Evolutionary conservation across 805 yeast genomes (phyloP).

Genomic region (Kuraishia ogatae): DNA sequence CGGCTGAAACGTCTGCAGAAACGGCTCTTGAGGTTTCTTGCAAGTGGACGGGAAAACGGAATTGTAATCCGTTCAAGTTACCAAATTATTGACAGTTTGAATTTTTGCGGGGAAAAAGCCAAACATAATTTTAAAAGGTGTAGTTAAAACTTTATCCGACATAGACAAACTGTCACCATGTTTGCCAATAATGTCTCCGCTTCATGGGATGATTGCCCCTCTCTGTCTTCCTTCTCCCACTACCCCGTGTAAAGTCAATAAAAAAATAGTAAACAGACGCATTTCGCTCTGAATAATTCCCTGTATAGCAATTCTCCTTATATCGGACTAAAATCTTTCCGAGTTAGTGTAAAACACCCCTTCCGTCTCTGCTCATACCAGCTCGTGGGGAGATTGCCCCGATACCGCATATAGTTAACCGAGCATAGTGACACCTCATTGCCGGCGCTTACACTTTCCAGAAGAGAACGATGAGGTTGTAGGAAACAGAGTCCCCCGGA

Average conservation of each 20-base stretch:
- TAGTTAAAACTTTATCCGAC: too few relatives aligned
- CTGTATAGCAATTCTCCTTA: not conserved
- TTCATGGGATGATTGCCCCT: not conserved
- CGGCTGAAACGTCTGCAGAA: not conserved
- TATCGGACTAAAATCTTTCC: not conserved
- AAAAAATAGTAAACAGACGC: not conserved
- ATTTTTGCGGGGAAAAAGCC: not conserved
- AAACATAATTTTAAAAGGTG: too few relatives aligned
- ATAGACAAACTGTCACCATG: too few relatives aligned
- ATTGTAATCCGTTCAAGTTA: not conserved
- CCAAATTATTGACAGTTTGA: not conserved
- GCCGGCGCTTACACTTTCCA: not conserved
- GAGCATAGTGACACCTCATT: not conserved
- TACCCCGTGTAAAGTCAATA: not conserved
- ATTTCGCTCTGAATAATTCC: not conserved
- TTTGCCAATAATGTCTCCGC: not conserved
- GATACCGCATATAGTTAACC: not conserved
- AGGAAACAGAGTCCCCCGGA: not conserved
- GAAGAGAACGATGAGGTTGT: not conserved
- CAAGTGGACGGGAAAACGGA: not conserved
- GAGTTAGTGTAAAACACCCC: not conserved
- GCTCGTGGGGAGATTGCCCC: not conserved
- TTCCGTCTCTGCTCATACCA: not conserved
- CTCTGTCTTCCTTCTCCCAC: not conserved
- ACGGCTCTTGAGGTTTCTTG: not conserved